These are phyloP conservation scores for Calocybe indica DNA, from an alignment of 768 basidiomycete species.

Conservation along the genomic window DNA sequence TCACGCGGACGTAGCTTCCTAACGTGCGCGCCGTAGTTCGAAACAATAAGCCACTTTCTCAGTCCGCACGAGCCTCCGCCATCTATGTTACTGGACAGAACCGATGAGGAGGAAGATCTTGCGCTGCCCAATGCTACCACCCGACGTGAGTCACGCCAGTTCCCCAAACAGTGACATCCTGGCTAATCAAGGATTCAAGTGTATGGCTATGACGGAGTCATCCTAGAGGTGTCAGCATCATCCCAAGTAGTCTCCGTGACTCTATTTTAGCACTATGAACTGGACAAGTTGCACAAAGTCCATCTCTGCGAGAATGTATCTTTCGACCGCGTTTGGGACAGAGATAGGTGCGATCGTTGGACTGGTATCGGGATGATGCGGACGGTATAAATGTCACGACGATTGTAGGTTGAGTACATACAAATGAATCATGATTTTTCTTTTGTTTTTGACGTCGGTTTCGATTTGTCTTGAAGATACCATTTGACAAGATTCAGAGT, in stretches of 20 bases:
- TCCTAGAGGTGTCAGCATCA: constrained; percentile 72
- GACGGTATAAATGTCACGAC: not conserved
- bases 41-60: constrained; percentile 73
- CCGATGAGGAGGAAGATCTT: constrained; percentile 68
- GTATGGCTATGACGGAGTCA: constrained; percentile 76
- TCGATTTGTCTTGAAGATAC: constrained; percentile 63
- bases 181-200: constrained; percentile 30
- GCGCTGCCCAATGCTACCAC: constrained; percentile 64
- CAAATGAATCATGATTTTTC: not conserved
- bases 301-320: no score
- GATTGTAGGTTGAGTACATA: not conserved
- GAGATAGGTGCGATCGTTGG: not conserved
- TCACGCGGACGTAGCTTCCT: not conserved
- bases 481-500: constrained; percentile 86
- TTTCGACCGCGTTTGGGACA: no score
- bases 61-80: constrained; percentile 69
- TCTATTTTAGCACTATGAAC: constrained; percentile 40
- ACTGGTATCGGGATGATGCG: not conserved
- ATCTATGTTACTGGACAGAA: constrained; percentile 76
- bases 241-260: constrained; percentile 74
- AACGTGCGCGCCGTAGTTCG: constrained; percentile 40
- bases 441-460: constrained; percentile 14
- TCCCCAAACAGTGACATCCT: not conserved
- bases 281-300: not conserved
- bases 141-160: constrained; percentile 41